Evolutionary conservation across 371 early-diverging fungal species (phyloP).

Genomic region (Choanephora cucurbitarum): DNA sequence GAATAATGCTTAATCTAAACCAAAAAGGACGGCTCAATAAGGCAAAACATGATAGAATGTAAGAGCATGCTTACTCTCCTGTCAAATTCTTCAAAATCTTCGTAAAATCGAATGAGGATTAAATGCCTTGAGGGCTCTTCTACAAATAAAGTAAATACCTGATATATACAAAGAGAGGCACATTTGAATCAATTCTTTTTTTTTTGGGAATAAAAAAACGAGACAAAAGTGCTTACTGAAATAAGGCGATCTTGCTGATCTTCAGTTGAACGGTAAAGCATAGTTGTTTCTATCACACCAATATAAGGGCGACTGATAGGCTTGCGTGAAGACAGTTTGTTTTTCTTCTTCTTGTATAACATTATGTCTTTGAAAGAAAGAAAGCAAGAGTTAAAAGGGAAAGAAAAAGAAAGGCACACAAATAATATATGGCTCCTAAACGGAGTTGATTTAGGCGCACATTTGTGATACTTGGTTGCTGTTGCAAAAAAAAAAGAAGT

Average conservation of each 20-base stretch:
- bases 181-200: background rate
- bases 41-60: too few relatives aligned
- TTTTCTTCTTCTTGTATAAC: conserved; percentile 9
- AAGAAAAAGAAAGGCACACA: background rate
- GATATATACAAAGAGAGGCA: conserved; percentile 12
- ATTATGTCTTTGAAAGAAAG: background rate
- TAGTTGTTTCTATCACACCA: conserved; percentile 30
- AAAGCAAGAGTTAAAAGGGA: background rate
- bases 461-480: background rate
- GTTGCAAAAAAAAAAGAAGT: background rate
- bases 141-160: conserved; percentile 61
- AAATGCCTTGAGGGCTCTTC: conserved; percentile 51
- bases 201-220: background rate
- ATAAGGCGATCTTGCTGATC: conserved; percentile 17
- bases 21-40: too few relatives aligned
- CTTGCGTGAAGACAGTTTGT: conserved; percentile 1
- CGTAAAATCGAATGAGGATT: conserved; percentile 54
- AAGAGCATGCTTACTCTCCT: conserved; percentile 51
- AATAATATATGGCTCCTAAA: background rate
- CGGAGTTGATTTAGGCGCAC: background rate
- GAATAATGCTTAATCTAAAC: conserved; percentile 33
- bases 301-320: conserved; percentile 13
- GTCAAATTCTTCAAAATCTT: conserved; percentile 64
- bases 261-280: conserved; percentile 18
- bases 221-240: conserved; percentile 22